Conservation (phyloP, 116 monocot species). For the Thalassia testudinum region DNA sequence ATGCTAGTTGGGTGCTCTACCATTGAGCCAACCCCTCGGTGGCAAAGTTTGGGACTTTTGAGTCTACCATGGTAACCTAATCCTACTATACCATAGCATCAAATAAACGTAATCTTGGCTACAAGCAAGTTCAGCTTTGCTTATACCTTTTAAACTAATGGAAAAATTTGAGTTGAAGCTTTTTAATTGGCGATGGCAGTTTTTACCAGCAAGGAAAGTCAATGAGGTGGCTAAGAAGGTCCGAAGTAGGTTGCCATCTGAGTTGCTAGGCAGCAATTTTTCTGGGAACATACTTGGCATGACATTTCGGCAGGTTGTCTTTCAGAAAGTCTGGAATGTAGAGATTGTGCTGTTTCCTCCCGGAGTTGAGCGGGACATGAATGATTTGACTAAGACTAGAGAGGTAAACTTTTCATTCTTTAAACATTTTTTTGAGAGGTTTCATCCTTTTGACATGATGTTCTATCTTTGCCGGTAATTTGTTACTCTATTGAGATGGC, state of each 20-base stretch:
- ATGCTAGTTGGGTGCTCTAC: too few species aligned
- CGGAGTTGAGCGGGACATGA: conserved; percentile 54
- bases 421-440: background rate
- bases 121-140: too few species aligned
- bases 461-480: background rate
- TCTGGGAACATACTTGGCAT: conserved; percentile 61
- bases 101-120: background rate
- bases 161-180: background rate
- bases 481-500: background rate
- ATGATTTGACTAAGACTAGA: conserved; percentile 38
- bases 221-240: conserved; percentile 60
- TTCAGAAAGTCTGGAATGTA: conserved; percentile 54
- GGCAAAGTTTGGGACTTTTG: background rate
- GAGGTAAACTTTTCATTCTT: conserved; percentile 29
- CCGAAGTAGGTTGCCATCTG: conserved; percentile 18
- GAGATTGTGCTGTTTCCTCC: conserved; percentile 42
- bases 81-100: background rate
- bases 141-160: too few species aligned
- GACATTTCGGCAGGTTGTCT: conserved; percentile 82
- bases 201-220: conserved; percentile 68
- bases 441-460: background rate
- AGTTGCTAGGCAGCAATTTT: conserved; percentile 18
- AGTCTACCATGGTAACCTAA: background rate
- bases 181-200: conserved; percentile 22
- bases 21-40: too few species aligned